Evolutionary conservation across 176 grass and related monocot genomes (phyloP), one percentile per base, ranked within the genome.

Genomic region (Bolboschoenus planiculmis): DNA sequence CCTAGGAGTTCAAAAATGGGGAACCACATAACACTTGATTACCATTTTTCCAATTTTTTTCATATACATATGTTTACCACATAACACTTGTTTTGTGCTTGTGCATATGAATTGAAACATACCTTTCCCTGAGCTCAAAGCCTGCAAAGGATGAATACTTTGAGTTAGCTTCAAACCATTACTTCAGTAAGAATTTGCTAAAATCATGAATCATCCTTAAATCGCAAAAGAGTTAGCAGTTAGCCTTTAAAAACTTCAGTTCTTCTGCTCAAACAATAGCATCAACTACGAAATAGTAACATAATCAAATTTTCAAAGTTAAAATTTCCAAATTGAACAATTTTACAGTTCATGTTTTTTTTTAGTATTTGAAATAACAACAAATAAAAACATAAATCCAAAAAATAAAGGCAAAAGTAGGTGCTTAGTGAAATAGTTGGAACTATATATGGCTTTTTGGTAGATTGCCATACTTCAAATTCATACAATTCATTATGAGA

Each of bases 91-190:
- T 13, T 51, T 31, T 48, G 24, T 48, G 26, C 43, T 75, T 76
- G 72, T 18, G 26, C 54, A 35, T 27, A 2, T 24, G 14, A 78
- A 80, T 79, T 57, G 77, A 80, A 40, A 50, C 78, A 40, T 80
- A 80, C 78, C 78, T 60, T 61, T 80, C n/a, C 54, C 78, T 2
- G 78, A 60, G 78, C 78, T 80, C 34, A 40, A 4, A 62, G 10
- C 79, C 79, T 82, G 79, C 79, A 82, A 82, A 10, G 60, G 2
- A 82, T 40, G 14, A 65, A 82, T 46, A 29, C 26, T 51, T 47
- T 18, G 44, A 50, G 44, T 76, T 76, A 76, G 72, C 43, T 75
- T 75, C 30, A 75, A 48, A 43, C 65, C 71, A 16, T 37, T 31
- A 72, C 20, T 72, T 44, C 9, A 73, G 13, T 47, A 75, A 29